These are phyloP conservation scores for Trifolium pratense DNA, from an alignment of 306 rosid genomes.

Conservation along the genomic window DNA sequence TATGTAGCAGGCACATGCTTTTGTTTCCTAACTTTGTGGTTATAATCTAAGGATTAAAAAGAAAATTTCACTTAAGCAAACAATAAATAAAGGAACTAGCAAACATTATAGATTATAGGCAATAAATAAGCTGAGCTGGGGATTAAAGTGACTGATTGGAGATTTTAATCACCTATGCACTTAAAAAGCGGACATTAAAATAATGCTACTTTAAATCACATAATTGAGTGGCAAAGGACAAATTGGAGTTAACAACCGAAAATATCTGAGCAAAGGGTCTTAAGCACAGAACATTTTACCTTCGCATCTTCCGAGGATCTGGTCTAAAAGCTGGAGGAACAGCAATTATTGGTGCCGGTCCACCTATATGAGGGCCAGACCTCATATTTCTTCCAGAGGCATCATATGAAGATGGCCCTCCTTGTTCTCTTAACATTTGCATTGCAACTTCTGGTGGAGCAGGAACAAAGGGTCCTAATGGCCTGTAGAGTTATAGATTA, in stretches of 20 bases:
- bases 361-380: constrained; percentile 79
- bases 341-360: constrained; percentile 78
- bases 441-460: constrained; percentile 99
- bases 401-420: constrained; percentile 89
- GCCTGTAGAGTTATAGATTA: constrained; percentile 60
- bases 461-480: constrained; percentile 98
- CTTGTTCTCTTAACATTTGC: constrained; percentile 98
- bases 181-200: constrained; percentile 17
- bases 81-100: constrained; percentile 16
- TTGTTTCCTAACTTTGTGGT: constrained; percentile 15
- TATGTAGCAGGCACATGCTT: constrained; percentile 20
- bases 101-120: constrained; percentile 6
- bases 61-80: constrained; percentile 4
- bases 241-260: not conserved
- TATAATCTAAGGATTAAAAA: not conserved
- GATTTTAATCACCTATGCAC: constrained; percentile 1
- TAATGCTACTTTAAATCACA: constrained; percentile 23
- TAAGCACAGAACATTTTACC: constrained; percentile 52
- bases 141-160: not conserved
- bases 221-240: constrained; percentile 4
- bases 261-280: constrained; percentile 21
- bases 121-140: not conserved
- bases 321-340: constrained; percentile 80
- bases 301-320: constrained; percentile 92
- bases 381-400: constrained; percentile 72